Conservation (phyloP, 2,329 filamentous ascomycete species). For the Zasmidium cellare region DNA sequence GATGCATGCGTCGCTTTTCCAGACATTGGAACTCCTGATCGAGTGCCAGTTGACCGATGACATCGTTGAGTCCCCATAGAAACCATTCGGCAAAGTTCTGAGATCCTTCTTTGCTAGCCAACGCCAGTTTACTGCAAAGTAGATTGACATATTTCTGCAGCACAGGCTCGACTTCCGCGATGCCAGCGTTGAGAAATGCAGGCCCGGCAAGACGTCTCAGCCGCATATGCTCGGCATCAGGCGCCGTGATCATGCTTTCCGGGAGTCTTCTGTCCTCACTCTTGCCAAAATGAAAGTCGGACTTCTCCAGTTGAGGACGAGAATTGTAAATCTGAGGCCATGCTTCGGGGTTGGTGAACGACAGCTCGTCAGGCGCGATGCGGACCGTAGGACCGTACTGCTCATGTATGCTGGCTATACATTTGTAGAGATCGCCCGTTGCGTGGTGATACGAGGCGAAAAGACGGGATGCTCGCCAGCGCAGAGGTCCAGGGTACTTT, state of each 20-base stretch:
- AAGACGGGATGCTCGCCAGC: constrained; percentile 22
- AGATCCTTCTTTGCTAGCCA: constrained; percentile 61
- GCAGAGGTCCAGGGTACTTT: constrained; percentile 24
- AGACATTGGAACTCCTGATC: constrained; percentile 47
- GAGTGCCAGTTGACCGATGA: constrained; percentile 60
- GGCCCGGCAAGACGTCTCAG: constrained; percentile 18
- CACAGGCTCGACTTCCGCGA: constrained; percentile 23
- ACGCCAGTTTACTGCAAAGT: constrained; percentile 18
- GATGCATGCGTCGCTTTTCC: constrained; percentile 22
- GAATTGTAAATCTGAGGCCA: constrained; percentile 29
- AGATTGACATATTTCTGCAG: constrained; percentile 24
- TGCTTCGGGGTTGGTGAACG: constrained; percentile 27
- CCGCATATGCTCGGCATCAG: constrained; percentile 22
- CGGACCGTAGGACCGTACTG: constrained; percentile 28
- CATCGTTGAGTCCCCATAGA: constrained; percentile 72
- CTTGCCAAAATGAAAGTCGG: constrained; percentile 18
- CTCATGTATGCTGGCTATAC: constrained; percentile 28
- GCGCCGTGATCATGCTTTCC: constrained; percentile 23
- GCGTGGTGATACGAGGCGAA: constrained; percentile 24
- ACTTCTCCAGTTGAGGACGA: constrained; percentile 23
- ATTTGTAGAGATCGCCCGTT: constrained; percentile 21
- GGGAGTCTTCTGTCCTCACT: constrained; percentile 12
- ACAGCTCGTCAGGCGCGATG: constrained; percentile 32
- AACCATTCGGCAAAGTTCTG: constrained; percentile 74
- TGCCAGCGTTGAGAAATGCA: constrained; percentile 25